phyloP scores from a whole-genome alignment of 305 asterid species.

The Solanum chacoense region DNA sequence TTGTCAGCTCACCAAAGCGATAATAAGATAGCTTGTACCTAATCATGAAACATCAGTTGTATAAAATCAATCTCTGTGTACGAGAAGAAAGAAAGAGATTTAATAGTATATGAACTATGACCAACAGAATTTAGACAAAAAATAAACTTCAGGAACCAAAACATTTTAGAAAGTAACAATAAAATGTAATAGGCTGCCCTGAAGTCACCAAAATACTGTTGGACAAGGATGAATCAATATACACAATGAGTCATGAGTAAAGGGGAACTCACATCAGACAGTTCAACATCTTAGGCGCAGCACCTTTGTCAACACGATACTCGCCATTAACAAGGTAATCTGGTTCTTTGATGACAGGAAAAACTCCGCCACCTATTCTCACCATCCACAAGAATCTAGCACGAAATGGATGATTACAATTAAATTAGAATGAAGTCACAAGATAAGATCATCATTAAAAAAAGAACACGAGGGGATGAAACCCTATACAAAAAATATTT shows the following conservation, averaged over 20 bases:
- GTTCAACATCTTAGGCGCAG: conserved; percentile 96
- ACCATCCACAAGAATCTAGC: conserved; percentile 98
- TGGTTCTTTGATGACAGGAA: conserved; percentile 93
- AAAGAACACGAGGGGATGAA: background rate
- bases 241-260: background rate
- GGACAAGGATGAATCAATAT: background rate
- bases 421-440: conserved; percentile 2
- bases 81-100: background rate
- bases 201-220: background rate
- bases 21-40: conserved; percentile 97
- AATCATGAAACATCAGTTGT: conserved; percentile 9
- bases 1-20: conserved; percentile 92
- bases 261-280: conserved; percentile 80
- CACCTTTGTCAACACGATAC: conserved; percentile 97
- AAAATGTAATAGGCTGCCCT: background rate
- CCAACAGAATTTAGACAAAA: background rate
- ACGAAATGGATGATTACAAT: conserved; percentile 10
- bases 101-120: background rate
- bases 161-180: background rate
- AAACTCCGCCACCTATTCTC: conserved; percentile 96
- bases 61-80: background rate
- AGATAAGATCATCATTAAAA: background rate
- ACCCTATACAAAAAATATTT: background rate
- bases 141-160: background rate
- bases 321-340: conserved; percentile 99